Evolutionary conservation across 1,284 basidiomycete species (phyloP).

Genomic region (Boletellus deceptivus): DNA sequence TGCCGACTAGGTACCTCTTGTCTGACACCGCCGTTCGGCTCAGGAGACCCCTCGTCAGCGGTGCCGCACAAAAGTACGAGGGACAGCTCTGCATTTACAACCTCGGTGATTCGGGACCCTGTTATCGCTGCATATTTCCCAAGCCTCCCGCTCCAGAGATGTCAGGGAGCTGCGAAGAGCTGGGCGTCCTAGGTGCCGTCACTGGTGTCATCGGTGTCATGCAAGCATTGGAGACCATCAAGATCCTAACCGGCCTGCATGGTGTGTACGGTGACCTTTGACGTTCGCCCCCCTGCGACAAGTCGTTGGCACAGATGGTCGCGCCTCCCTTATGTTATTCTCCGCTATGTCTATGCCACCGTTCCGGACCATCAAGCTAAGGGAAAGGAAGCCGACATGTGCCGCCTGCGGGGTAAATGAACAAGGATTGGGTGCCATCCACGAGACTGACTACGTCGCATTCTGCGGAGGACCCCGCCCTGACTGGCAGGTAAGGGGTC

Average conservation of each 20-base stretch:
- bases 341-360: constrained; percentile 69
- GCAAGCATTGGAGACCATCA: constrained; percentile 90
- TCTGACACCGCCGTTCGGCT: constrained; percentile 86
- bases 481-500: constrained; percentile 60
- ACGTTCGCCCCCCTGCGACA: constrained; percentile 4
- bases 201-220: constrained; percentile 90
- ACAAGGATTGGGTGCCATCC: constrained; percentile 43
- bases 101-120: constrained; percentile 69
- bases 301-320: constrained; percentile 43
- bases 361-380: constrained; percentile 82
- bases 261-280: constrained; percentile 45
- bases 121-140: constrained; percentile 95
- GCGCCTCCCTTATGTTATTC: constrained; percentile 67
- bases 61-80: constrained; percentile 89
- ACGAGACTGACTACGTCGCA: constrained; percentile 68
- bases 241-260: constrained; percentile 70
- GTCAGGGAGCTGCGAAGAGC: constrained; percentile 82
- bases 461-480: constrained; percentile 73
- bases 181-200: constrained; percentile 87
- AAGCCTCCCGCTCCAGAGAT: constrained; percentile 61
- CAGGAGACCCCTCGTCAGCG: constrained; percentile 81
- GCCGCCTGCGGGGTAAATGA: constrained; percentile 57
- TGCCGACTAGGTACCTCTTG: constrained; percentile 88
- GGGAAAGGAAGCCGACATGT: constrained; percentile 62
- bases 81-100: constrained; percentile 90